phyloP scores from a whole-genome alignment of 306 rosid genomes.

The Canavalia ensiformis region DNA sequence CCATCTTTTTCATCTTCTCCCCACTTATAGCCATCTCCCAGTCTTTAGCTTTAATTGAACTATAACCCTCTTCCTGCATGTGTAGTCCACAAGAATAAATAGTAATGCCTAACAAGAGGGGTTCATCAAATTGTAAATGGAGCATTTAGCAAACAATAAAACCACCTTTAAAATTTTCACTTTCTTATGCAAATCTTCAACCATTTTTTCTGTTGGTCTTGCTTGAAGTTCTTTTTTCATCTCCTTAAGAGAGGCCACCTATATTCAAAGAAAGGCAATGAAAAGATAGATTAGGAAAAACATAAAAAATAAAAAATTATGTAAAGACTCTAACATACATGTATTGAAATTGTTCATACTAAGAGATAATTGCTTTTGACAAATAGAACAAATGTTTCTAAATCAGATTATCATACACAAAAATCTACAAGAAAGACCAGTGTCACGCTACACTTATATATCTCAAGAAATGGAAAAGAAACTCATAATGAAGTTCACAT shows the following conservation, averaged over 20 bases:
- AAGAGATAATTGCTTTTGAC: neutral
- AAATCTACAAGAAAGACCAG: constrained; percentile 14
- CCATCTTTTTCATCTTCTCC: constrained; percentile 99
- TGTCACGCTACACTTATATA: constrained; percentile 15
- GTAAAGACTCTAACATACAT: neutral
- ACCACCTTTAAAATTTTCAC: constrained; percentile 94
- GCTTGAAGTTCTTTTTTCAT: constrained; percentile 89
- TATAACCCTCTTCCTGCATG: constrained; percentile 91
- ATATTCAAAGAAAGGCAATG: constrained; percentile 33
- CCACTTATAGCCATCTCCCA: constrained; percentile 97
- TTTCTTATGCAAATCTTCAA: constrained; percentile 89
- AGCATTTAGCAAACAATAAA: constrained; percentile 25
- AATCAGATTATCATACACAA: constrained; percentile 18
- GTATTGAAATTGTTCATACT: constrained; percentile 3
- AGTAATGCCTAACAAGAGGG: constrained; percentile 33
- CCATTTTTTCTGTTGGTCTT: constrained; percentile 85
- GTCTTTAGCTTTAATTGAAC: constrained; percentile 97
- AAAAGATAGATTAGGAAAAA: constrained; percentile 25
- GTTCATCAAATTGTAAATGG: constrained; percentile 27
- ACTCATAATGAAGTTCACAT: constrained; percentile 29
- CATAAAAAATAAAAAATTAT: neutral
- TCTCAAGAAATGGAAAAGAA: constrained; percentile 36
- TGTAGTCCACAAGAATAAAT: constrained; percentile 39
- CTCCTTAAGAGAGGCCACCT: constrained; percentile 80
- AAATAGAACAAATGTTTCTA: constrained; percentile 2